Conservation (phyloP, 306 rosid genomes). For the Sicyos edulis region DNA sequence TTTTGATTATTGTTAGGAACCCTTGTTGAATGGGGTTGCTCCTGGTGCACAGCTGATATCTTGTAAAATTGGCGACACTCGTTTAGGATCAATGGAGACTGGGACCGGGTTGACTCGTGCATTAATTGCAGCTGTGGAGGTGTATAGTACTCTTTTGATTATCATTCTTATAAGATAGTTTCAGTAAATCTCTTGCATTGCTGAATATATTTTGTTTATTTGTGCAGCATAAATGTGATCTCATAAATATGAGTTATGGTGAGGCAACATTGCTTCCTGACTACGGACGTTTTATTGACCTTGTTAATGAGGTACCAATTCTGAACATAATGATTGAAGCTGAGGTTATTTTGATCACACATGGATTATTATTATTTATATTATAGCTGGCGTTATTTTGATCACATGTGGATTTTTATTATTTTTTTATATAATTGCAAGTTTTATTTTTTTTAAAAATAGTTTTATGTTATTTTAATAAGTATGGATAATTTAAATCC, state of each 20-base stretch:
- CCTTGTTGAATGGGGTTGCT: constrained; percentile 94
- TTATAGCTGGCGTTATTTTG: constrained; percentile 20
- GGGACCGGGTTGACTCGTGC: constrained; percentile 97
- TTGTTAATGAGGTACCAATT: constrained; percentile 67
- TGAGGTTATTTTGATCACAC: constrained; percentile 11
- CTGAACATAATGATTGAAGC: constrained; percentile 23
- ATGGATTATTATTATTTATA: neutral
- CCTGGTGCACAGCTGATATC: constrained; percentile 97
- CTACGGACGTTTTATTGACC: constrained; percentile 98
- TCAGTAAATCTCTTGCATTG: neutral
- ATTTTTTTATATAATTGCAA: neutral
- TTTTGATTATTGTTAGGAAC: constrained; percentile 53
- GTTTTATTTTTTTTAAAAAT: too few relatives aligned
- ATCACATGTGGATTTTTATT: neutral
- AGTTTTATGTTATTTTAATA: constrained; percentile 25
- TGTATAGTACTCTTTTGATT: constrained; percentile 26
- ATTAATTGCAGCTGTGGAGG: constrained; percentile 92
- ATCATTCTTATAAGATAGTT: constrained; percentile 16
- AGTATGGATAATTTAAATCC: constrained; percentile 24
- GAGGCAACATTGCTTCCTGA: constrained; percentile 83
- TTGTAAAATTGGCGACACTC: constrained; percentile 96
- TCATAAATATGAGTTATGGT: constrained; percentile 96
- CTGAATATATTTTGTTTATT: neutral
- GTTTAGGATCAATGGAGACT: constrained; percentile 94
- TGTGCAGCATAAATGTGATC: constrained; percentile 88